Evolutionary conservation across 2,329 filamentous ascomycete genomes (phyloP).

Genomic region (Chaetomium strumarium): DNA sequence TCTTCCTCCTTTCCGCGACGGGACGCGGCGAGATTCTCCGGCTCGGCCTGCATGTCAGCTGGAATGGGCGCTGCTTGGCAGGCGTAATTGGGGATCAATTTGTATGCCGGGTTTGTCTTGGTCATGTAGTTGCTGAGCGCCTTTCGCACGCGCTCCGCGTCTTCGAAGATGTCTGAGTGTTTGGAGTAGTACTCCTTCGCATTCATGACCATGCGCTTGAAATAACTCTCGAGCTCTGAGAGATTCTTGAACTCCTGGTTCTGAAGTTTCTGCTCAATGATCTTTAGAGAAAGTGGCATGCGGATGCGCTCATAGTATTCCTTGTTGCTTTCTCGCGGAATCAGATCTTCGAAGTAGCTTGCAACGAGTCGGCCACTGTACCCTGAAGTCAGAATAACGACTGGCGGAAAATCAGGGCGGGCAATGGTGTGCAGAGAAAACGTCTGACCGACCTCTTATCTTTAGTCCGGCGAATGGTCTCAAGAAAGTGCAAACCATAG

Average conservation of each 20-base stretch:
- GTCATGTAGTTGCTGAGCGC: constrained; percentile 84
- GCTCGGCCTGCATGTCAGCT: constrained; percentile 10
- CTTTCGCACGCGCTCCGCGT: constrained; percentile 82
- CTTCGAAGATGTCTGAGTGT: constrained; percentile 66
- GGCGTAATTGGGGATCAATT: constrained; percentile 56
- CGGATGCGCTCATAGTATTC: constrained; percentile 74
- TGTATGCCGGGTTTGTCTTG: constrained; percentile 78
- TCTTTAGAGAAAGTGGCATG: constrained; percentile 72
- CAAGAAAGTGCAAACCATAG: constrained; percentile 66
- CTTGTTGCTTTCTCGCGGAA: constrained; percentile 55
- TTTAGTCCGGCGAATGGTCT: constrained; percentile 66
- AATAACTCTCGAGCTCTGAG: constrained; percentile 72
- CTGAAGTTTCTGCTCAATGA: constrained; percentile 68
- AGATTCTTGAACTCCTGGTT: constrained; percentile 63
- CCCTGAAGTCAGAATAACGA: constrained; percentile 6
- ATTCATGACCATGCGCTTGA: constrained; percentile 83
- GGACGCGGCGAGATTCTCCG: constrained; percentile 24
- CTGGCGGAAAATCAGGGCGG: too few species aligned
- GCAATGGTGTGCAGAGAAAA: not conserved
- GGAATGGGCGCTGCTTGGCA: constrained; percentile 65
- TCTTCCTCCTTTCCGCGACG: constrained; percentile 32
- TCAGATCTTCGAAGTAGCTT: constrained; percentile 67
- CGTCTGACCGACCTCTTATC: constrained; percentile 65
- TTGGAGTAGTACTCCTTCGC: constrained; percentile 79
- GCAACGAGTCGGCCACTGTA: constrained; percentile 66